A percentile compares a stretch with the other conserved stretches of the same genome.
Conservation (phyloP, 2,329 filamentous ascomycete genomes). For the Fusarium circinatum region DNA sequence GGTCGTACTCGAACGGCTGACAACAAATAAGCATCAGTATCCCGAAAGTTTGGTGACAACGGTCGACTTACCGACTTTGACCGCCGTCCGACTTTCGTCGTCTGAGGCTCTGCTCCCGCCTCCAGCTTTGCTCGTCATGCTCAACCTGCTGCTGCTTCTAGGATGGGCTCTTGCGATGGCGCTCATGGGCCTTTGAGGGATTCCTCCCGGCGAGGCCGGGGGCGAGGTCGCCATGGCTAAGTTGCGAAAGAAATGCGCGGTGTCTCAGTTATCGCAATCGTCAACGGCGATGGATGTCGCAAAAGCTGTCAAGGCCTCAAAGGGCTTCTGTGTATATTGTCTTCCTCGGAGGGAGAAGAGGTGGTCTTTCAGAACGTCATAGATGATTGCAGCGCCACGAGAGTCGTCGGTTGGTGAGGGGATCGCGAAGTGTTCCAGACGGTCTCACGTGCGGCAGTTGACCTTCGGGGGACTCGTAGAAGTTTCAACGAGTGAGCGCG, state of each 20-base stretch:
- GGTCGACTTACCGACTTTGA: slow-evolving; percentile 88
- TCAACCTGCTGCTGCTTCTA: slow-evolving; percentile 85
- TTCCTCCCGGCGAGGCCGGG: slow-evolving; percentile 70
- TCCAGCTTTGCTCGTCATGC: slow-evolving; percentile 81
- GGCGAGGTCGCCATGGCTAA: slow-evolving; percentile 73
- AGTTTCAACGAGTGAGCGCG: slow-evolving; percentile 29
- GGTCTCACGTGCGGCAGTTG: slow-evolving; percentile 36
- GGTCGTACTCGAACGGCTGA: slow-evolving; percentile 93
- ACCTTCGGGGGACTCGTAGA: slow-evolving; percentile 15
- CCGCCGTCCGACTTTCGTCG: slow-evolving; percentile 88
- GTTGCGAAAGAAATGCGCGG: slow-evolving; percentile 23
- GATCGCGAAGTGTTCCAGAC: slow-evolving; percentile 34
- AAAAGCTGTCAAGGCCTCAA: slow-evolving; percentile 20
- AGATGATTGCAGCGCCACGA: slow-evolving; percentile 25
- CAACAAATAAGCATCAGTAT: background rate
- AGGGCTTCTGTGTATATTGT: slow-evolving; percentile 22
- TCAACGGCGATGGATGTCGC: slow-evolving; percentile 22
- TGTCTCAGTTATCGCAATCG: slow-evolving; percentile 27
- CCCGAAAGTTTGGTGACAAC: background rate
- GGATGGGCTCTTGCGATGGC: slow-evolving; percentile 78
- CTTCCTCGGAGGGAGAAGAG: slow-evolving; percentile 35
- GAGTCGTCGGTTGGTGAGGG: slow-evolving; percentile 31
- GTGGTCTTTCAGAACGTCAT: slow-evolving; percentile 41
- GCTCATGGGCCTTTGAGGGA: slow-evolving; percentile 77
- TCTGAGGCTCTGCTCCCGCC: slow-evolving; percentile 86